Evolutionary conservation across 2,329 filamentous ascomycete genomes (phyloP), one percentile per base, ranked within the genome.

Genomic region (Sarocladium brachiariae): DNA sequence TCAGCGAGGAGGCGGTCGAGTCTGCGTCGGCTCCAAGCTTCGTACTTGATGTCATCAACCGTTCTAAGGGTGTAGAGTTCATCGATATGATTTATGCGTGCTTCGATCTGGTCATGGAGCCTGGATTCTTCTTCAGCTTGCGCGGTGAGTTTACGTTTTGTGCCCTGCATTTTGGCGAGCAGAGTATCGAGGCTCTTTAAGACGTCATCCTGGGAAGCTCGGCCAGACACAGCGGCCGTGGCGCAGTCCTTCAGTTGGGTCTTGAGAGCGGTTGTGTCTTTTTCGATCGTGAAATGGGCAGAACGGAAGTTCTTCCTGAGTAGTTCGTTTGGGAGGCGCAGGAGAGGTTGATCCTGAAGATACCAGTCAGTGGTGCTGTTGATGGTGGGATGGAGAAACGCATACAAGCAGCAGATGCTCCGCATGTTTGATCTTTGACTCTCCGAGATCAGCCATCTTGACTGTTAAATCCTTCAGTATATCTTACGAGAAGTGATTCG

Each of bases 221-320:
- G 72, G 54, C 81, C 80, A 53, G 80, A 79, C 48, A 86, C 72
- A 46, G 86, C 83, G 52, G 81, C 77, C 58, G 84, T 86, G 38
- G 85, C 83, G 2, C 80, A 78, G 43, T 84, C 79, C 57, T 78
- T 78, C 52, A 85, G 74, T 10, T 76, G 69, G 19, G 79, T 76
- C 60, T 81, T 82, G 56, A 89, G 70, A 46, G 75, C 74, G 16
- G 76, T 75, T 54, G 80, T 81, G 58, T 87, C 82, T 63, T 84
- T 85, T 63, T 92, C 87, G 65, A 90, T 80, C 56, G 81, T 75
- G 62, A 86, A 83, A 65, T 90, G 87, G 38, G 87, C 87, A 3
- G 85, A 83, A 61, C 95, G 93, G 71, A 97, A 95, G 71, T 95
- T 97, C 66, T 93, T 92, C 51, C 90, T 86, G 19, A 95, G 84